phyloP scores from a whole-genome alignment of 139 green algal species.

The Tetradesmus lagerheimii region DNA sequence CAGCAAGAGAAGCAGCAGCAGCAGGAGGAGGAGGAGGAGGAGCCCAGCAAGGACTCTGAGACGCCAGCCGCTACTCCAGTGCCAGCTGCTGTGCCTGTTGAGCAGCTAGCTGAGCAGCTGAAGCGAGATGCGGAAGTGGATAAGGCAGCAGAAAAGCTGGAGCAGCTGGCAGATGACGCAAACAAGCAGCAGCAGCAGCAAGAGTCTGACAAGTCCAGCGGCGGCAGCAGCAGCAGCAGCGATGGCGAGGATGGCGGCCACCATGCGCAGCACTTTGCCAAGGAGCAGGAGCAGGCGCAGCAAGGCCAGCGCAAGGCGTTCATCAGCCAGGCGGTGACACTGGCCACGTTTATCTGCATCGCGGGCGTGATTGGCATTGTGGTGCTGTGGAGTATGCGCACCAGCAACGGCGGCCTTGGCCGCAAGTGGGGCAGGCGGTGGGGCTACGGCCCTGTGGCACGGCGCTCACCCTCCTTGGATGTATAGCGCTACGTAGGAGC shows the following conservation, averaged over 20 bases:
- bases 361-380: conserved; percentile 21
- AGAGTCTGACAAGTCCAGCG: not conserved
- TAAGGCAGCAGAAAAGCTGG: conserved; percentile 14
- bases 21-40: not conserved
- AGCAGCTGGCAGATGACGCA: not conserved
- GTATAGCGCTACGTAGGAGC: no score
- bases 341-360: conserved; percentile 29
- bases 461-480: not conserved
- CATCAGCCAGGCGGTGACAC: conserved; percentile 12
- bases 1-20: not conserved
- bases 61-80: not conserved
- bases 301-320: conserved; percentile 4
- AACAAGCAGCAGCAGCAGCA: not conserved
- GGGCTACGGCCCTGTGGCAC: not conserved
- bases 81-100: not conserved
- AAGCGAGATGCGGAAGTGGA: not conserved
- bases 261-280: not conserved
- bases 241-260: not conserved
- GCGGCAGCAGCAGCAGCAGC: not conserved
- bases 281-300: conserved; percentile 23
- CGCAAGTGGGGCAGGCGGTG: not conserved
- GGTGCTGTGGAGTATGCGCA: conserved; percentile 38
- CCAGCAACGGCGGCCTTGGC: not conserved
- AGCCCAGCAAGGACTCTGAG: not conserved
- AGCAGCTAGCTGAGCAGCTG: not conserved